Evolutionary conservation across 768 basidiomycete species (phyloP).

Genomic region (Phanerochaete sordida): DNA sequence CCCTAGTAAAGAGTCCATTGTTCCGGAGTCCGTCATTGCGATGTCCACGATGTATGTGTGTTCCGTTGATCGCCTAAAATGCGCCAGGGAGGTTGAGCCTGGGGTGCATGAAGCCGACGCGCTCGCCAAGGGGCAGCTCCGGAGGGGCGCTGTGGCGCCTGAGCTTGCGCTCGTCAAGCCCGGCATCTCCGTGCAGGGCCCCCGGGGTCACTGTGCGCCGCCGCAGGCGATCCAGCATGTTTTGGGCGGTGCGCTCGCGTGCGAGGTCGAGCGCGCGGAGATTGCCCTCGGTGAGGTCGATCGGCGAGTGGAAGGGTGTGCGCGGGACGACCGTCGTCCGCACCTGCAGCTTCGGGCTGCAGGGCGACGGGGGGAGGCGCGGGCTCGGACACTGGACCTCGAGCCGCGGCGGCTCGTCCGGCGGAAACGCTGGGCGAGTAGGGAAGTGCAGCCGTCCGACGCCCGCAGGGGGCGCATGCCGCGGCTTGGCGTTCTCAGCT

Average conservation of each 20-base stretch:
- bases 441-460: constrained; percentile 28
- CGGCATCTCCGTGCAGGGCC: constrained; percentile 18
- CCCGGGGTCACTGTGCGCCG: constrained; percentile 41
- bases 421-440: constrained; percentile 12
- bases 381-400: constrained; percentile 25
- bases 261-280: constrained; percentile 44
- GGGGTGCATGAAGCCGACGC: constrained; percentile 56
- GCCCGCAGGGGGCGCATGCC: constrained; percentile 16
- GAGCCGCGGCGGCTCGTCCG: constrained; percentile 15
- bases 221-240: constrained; percentile 64
- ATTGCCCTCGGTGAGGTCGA: constrained; percentile 51
- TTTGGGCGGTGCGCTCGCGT: constrained; percentile 53
- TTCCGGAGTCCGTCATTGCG: neutral
- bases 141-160: constrained; percentile 61
- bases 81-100: constrained; percentile 55
- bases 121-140: constrained; percentile 47
- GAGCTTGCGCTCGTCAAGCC: constrained; percentile 28
- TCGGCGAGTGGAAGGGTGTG: constrained; percentile 37
- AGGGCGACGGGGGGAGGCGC: constrained; percentile 30
- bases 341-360: constrained; percentile 42
- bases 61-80: constrained; percentile 38
- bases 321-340: constrained; percentile 48
- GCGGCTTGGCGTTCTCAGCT: constrained; percentile 6
- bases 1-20: neutral
- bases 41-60: neutral